These are phyloP conservation scores for Xylaria sp. DNA, from an alignment of 2,329 filamentous ascomycete genomes.

Conservation along the genomic window DNA sequence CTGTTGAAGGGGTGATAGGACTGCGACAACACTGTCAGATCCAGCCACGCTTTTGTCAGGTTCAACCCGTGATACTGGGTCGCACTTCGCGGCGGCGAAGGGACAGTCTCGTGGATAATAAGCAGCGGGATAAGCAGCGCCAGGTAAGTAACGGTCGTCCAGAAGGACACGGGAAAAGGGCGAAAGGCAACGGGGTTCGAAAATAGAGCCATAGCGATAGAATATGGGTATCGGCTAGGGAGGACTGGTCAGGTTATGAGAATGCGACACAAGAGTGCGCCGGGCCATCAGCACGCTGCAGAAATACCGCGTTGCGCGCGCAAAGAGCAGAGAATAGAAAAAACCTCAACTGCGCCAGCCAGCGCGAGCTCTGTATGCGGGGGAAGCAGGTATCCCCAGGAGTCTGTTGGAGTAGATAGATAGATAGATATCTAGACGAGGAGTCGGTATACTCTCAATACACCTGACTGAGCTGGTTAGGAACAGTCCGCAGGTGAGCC, in stretches of 20 bases:
- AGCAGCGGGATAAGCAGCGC: constrained; percentile 68
- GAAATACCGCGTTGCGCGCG: constrained; percentile 2
- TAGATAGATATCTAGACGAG: neutral
- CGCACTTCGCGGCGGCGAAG: constrained; percentile 54
- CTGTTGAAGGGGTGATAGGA: constrained; percentile 87
- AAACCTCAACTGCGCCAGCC: constrained; percentile 16
- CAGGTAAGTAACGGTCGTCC: constrained; percentile 70
- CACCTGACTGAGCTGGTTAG: neutral
- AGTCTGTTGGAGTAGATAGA: neutral
- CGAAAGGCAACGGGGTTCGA: constrained; percentile 67
- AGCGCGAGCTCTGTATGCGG: constrained; percentile 11
- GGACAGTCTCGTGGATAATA: constrained; percentile 70
- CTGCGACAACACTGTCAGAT: constrained; percentile 69
- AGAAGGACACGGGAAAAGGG: constrained; percentile 74
- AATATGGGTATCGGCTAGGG: constrained; percentile 9
- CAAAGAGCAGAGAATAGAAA: neutral
- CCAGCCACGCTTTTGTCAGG: constrained; percentile 78
- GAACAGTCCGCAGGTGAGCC: neutral
- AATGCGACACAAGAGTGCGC: constrained; percentile 10
- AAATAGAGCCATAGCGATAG: constrained; percentile 24
- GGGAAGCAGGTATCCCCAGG: constrained; percentile 21
- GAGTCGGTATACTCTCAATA: neutral
- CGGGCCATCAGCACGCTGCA: constrained; percentile 11
- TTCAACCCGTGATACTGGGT: constrained; percentile 61
- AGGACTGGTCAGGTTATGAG: constrained; percentile 11